A percentile compares a stretch with the other conserved stretches of the same genome.
Evolutionary conservation across 1,139 yeast species (phyloP).

Genomic region (Pneumocystis sp.): DNA sequence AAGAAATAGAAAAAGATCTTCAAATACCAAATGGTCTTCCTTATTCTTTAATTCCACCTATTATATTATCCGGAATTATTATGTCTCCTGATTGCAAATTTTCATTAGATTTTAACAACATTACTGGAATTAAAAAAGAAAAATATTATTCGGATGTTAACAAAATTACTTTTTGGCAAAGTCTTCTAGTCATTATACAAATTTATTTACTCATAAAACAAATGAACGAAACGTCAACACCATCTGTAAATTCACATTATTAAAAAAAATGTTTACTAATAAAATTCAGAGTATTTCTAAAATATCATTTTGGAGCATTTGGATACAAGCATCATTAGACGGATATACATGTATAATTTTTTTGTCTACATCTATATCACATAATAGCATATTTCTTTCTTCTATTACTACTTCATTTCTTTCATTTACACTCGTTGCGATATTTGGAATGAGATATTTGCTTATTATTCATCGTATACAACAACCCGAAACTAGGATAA

Average conservation of each 20-base stretch:
- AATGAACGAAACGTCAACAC: not conserved
- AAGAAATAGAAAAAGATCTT: not conserved
- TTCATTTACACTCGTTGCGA: constrained; percentile 52
- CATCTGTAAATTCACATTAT: not conserved
- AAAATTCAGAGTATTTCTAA: constrained; percentile 20
- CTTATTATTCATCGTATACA: constrained; percentile 58
- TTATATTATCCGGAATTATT: not conserved
- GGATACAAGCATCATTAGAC: constrained; percentile 46
- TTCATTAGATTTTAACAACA: not conserved
- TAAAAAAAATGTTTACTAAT: not conserved
- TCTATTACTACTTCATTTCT: constrained; percentile 56
- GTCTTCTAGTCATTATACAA: not conserved
- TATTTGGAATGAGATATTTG: constrained; percentile 67
- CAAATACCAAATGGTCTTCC: not conserved
- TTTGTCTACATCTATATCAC: constrained; percentile 42
- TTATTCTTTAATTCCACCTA: not conserved
- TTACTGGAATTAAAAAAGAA: not conserved
- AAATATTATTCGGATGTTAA: not conserved
- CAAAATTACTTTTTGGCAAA: not conserved
- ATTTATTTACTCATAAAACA: not conserved
- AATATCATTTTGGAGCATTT: constrained; percentile 48
- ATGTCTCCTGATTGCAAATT: not conserved
- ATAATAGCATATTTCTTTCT: constrained; percentile 46
- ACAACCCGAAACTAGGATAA: constrained; percentile 36
- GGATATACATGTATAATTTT: constrained; percentile 51